Conservation (phyloP, 1,284 basidiomycete genomes). For the Melampsora americana region DNA sequence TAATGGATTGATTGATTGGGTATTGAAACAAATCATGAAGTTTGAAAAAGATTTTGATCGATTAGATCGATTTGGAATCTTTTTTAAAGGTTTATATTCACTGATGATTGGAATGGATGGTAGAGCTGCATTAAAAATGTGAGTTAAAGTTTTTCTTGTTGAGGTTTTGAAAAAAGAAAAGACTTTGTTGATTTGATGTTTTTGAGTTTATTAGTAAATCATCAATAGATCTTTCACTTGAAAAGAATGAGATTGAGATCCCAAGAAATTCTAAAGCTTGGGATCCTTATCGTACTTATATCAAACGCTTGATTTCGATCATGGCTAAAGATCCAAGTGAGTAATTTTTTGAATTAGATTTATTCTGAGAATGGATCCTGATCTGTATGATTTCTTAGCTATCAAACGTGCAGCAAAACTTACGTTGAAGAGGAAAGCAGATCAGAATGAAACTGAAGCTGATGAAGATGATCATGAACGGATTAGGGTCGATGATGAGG, state of each 20-base stretch:
- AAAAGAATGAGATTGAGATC: conserved; percentile 48
- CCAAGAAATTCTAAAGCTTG: conserved; percentile 49
- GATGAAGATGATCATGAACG: not conserved
- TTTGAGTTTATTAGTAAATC: conserved; percentile 46
- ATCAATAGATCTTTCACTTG: conserved; percentile 49
- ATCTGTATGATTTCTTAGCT: conserved; percentile 11
- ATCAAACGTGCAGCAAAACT: conserved; percentile 42
- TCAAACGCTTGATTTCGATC: conserved; percentile 51
- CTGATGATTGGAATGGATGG: conserved; percentile 49
- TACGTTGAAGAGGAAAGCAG: conserved; percentile 20
- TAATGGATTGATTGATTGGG: conserved; percentile 49
- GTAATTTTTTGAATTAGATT: not conserved
- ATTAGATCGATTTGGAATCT: conserved; percentile 44
- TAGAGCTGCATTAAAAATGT: conserved; percentile 51
- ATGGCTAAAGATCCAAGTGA: conserved; percentile 48
- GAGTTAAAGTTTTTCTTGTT: not conserved
- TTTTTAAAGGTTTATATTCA: conserved; percentile 51
- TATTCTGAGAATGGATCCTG: not conserved
- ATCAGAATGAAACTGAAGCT: conserved; percentile 9
- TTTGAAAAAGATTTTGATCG: conserved; percentile 47
- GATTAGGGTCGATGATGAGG: not conserved
- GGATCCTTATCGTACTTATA: conserved; percentile 51
- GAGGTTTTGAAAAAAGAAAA: not conserved
- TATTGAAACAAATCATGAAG: conserved; percentile 48
- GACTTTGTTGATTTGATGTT: not conserved